Evolutionary conservation across 306 rosid species (phyloP), one percentile per base, ranked within the genome.

Genomic region (Gastrolobium bilobum): DNA sequence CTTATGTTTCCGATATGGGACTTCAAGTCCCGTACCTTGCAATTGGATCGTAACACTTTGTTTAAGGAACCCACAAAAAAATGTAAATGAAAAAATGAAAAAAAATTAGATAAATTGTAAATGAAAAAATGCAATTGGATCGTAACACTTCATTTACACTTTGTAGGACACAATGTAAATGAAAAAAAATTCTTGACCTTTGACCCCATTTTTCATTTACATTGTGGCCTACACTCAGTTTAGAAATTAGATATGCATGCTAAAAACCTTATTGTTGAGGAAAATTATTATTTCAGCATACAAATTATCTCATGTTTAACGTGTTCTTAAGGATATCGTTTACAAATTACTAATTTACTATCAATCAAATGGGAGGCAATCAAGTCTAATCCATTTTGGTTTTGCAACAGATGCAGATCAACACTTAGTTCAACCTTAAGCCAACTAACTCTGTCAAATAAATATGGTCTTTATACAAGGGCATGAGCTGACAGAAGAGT

Each of bases 281-380:
- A 34, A n/a, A 20, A 43, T 4, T 58, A 58, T 58, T 33, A 42
- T 57, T 40, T 33, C 2, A 6, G 30, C 0, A 14, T 44, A 48
- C 51, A 57, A 11, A 35, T 75, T 75, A 62, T 75, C 7, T 10
- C 47, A 44, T 4, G 26, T 43, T 61, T 38, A 47, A 15, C 52
- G 54, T 47, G 13, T 34, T n/a, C 26, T 34, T 46, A 14, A 31
- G 13, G 48, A 62, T 20, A 62, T 9, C 34, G 29, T 20, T 62
- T 33, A 29, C 47, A 48, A 48, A 62, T 44, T 48, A 46, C 4
- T 7, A 48, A 48, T 47, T 44, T 48, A 46, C 4, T 7, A 4
- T 46, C 59, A 61, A 48, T 15, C 33, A 15, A 15, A 62, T 7
- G 50, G 5, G 63, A 20, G 5, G 6, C 26, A 33, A 2, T 4